Base-by-base conservation (phyloP, 805 yeast genomes). In the Torulaspora delbrueckii region DNA sequence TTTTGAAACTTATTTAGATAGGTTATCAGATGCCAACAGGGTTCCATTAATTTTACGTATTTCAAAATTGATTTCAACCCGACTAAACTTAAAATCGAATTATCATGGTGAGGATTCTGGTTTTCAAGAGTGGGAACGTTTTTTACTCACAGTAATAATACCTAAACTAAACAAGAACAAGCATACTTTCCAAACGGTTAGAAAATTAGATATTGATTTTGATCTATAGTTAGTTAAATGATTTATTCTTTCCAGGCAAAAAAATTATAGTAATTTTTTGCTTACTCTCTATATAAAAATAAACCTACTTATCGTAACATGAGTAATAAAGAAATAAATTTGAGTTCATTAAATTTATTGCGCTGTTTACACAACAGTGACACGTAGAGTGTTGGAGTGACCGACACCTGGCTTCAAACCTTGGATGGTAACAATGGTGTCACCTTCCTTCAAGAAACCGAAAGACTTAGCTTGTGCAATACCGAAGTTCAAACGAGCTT, bases 391-490 rank as follows among this genome's bases (percentile, higher is more conserved):
- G 86, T 93, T 93, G 67, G 99, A 87, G 84, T 93, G 96, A 68
- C 99, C 99, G 58, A 88, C 78, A 75, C 98, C 98, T 71, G 91
- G 86, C 67, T 95, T 86, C 91, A 96, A 93, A 71, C 99, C 99
- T 79, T 93, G 99, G 71, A 93, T 85, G 67, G 96, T 86, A 58
- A 93, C 87, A 62, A 88, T 84, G 51, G 85, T 75, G 70, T 89
- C 96, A 72, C 96, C 96, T 72, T 80, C 82, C 61, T 74, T 71
- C 68, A 93, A 76, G 72, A 93, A 80, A 62, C 95, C 95, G 63
- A 90, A 80, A 54, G 78, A 83, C 63, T 83, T 77, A 58, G 96
- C 96, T 76, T 86, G 89, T 58, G 81, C 75, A 68, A 91, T 83
- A 70, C 96, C 98, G 82, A 84, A 84, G 73, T 85, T 78, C 69